phyloP scores from a whole-genome alignment of 140 eudicot species.

The Bidens hawaiensis region DNA sequence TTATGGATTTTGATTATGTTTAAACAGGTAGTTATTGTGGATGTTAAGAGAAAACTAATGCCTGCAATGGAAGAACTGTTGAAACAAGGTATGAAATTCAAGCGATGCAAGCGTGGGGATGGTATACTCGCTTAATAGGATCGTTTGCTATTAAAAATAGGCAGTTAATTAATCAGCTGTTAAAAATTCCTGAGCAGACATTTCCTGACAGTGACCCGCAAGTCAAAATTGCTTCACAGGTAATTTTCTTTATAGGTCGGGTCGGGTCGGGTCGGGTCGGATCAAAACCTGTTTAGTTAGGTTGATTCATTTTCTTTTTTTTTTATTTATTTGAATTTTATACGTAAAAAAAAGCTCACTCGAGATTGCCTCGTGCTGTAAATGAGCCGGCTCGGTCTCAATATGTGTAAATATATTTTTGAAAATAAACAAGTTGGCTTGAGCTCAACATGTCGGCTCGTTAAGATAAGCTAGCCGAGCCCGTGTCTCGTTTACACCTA shows the following conservation, averaged over 20 bases:
- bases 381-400: too few species aligned
- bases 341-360: too few species aligned
- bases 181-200: constrained; percentile 69
- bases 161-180: constrained; percentile 61
- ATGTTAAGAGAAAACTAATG: constrained; percentile 55
- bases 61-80: constrained; percentile 51
- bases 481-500: too few species aligned
- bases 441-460: too few species aligned
- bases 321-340: too few species aligned
- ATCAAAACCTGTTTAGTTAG: background rate
- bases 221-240: constrained; percentile 81
- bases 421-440: too few species aligned
- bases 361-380: too few species aligned
- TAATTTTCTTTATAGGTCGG: constrained; percentile 26
- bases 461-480: too few species aligned
- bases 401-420: too few species aligned
- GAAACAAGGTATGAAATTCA: constrained; percentile 65
- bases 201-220: constrained; percentile 71
- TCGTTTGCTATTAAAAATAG: constrained; percentile 49
- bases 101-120: constrained; percentile 78
- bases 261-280: background rate
- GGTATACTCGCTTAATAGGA: constrained; percentile 71
- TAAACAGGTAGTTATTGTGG: constrained; percentile 51
- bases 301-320: too few species aligned
- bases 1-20: constrained; percentile 1